Evolutionary conservation across 148 eudicot species (phyloP), one percentile per base, ranked within the genome.

Genomic region (Drosera capensis): DNA sequence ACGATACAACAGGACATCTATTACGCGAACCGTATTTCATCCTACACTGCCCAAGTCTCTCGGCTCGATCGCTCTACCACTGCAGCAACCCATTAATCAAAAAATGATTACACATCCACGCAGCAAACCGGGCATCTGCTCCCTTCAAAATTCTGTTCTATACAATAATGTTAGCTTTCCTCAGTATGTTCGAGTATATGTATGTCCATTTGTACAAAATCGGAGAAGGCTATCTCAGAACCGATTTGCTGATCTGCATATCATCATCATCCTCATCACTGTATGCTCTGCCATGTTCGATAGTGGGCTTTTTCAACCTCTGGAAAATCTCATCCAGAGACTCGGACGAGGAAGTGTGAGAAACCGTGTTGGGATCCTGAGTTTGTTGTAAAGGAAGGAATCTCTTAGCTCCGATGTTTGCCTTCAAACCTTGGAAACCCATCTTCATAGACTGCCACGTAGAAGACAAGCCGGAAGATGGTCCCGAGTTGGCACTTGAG

Each of bases 361-460:
- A 20, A 45, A 39, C 45, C 21, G 35, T 47, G 20, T 31, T 30
- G 0, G 50, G 45, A 13, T 73, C 85, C 25, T 67, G 58, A 20
- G 14, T 31, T 36, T 70, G 70, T n/a, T 48, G 38, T 14, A 74
- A 14, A 4, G 77, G 72, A 14, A 71, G 49, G 52, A 74, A 71
- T 38, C 41, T 70, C 49, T 60, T 73, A 23, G 67, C 64, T 21
- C 56, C 79, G 9, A 77, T 64, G 40, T 58, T 71, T 18, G 67
- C 43, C 58, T 67, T 70, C 18, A 78, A 41, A 45, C 46, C 70
- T 23, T 43, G 68, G 43, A 86, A 67, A 39, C 94, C 82, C 13
- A 63, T 54, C 48, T 82, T 86, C 78, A 86, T 72, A 3, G 87
- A 59, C 30, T 75, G 79, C 96, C 96, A 86, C 49, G 66, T 82